phyloP scores from a whole-genome alignment of 2,329 filamentous ascomycete species.

The Zarea fungicola region DNA sequence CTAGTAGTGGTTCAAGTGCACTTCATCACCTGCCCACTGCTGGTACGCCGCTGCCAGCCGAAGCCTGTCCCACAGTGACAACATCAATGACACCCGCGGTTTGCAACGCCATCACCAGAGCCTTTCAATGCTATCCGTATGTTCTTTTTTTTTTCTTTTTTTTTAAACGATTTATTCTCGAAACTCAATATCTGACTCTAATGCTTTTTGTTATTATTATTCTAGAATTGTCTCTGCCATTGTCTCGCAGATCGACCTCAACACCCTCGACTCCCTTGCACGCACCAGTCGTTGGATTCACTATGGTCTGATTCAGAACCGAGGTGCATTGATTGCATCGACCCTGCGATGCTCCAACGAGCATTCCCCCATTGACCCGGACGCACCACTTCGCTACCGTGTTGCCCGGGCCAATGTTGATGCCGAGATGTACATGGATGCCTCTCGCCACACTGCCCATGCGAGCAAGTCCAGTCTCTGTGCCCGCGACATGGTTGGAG shows the following conservation, averaged over 20 bases:
- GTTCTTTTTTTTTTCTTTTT: not conserved
- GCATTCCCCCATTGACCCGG: constrained; percentile 45
- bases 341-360: constrained; percentile 81
- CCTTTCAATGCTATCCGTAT: constrained; percentile 34
- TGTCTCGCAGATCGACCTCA: constrained; percentile 75
- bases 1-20: not conserved
- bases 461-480: constrained; percentile 70
- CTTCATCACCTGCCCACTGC: constrained; percentile 11
- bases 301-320: constrained; percentile 71
- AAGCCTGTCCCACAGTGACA: not conserved
- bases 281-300: constrained; percentile 77
- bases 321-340: constrained; percentile 63
- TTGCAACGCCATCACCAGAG: constrained; percentile 23
- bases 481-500: constrained; percentile 79
- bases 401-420: constrained; percentile 38
- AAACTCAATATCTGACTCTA: not conserved
- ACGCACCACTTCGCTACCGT: constrained; percentile 53
- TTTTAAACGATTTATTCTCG: not conserved
- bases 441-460: constrained; percentile 41
- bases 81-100: constrained; percentile 11
- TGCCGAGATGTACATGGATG: constrained; percentile 57
- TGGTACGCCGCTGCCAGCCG: constrained; percentile 10
- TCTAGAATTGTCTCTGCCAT: constrained; percentile 75
- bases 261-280: constrained; percentile 77
- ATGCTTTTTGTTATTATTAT: too few relatives aligned